Percentiles rank a stretch among this genome's conserved stretches.
phyloP scores from a whole-genome alignment of 768 basidiomycete genomes.

The Rhizopogon salebrosus region DNA sequence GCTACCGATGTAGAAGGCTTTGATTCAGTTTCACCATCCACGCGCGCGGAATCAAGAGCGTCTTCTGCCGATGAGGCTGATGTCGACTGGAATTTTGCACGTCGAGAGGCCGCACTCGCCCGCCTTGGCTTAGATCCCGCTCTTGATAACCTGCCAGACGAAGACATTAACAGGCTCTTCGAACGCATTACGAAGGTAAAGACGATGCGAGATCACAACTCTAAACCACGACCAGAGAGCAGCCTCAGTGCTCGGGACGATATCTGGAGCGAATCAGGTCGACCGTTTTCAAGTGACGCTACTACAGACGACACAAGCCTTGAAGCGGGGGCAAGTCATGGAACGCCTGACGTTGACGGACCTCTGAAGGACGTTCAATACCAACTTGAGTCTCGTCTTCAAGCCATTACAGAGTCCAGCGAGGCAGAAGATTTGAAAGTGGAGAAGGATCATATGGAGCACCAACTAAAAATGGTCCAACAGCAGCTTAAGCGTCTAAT shows the following conservation, averaged over 20 bases:
- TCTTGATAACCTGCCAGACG: conserved; percentile 89
- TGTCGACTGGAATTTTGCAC: conserved; percentile 97
- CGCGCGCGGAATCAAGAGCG: conserved; percentile 75
- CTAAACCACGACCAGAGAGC: conserved; percentile 83
- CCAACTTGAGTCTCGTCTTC: conserved; percentile 66
- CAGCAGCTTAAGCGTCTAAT: conserved; percentile 78
- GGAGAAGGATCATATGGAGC: conserved; percentile 92
- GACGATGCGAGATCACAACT: conserved; percentile 76
- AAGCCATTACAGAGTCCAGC: conserved; percentile 56
- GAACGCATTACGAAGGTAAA: conserved; percentile 94
- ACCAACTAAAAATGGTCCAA: conserved; percentile 76
- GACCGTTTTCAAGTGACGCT: conserved; percentile 71
- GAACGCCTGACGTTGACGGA: conserved; percentile 62
- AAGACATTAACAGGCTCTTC: conserved; percentile 89
- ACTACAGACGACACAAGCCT: conserved; percentile 87
- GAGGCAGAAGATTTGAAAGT: conserved; percentile 84
- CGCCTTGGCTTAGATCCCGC: conserved; percentile 83
- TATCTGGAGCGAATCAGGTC: conserved; percentile 84
- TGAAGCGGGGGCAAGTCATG: conserved; percentile 53
- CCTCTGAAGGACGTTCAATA: conserved; percentile 67
- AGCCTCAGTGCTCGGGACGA: conserved; percentile 84
- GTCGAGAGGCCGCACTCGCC: conserved; percentile 88
- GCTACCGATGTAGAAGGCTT: conserved; percentile 60
- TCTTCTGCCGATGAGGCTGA: conserved; percentile 62
- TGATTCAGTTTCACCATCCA: conserved; percentile 42